Evolutionary conservation across 2,329 filamentous ascomycete genomes (phyloP).

Genomic region (Emericellopsis atlantica): DNA sequence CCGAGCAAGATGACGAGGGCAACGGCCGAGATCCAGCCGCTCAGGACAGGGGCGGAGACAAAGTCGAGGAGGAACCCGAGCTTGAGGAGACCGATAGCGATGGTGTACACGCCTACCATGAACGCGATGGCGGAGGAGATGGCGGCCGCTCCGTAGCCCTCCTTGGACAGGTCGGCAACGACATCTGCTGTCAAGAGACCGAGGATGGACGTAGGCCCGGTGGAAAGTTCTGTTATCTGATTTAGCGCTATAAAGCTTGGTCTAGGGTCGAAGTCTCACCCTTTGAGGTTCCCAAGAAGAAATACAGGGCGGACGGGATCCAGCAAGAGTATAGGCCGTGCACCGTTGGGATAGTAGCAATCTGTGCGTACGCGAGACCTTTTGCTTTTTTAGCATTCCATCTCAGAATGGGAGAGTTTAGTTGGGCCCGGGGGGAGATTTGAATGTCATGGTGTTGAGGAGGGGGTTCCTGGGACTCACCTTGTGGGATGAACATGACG

Average conservation of each 20-base stretch:
- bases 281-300: slow-evolving; percentile 50
- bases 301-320: slow-evolving; percentile 43
- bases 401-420: no score
- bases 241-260: background rate
- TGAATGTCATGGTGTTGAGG: no score
- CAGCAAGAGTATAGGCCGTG: slow-evolving; percentile 48
- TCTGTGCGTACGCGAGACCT: slow-evolving; percentile 47
- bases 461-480: no score
- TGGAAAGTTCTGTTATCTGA: slow-evolving; percentile 36
- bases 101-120: slow-evolving; percentile 48
- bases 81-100: slow-evolving; percentile 46
- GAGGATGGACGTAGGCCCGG: slow-evolving; percentile 51
- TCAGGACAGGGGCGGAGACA: slow-evolving; percentile 51
- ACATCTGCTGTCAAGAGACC: slow-evolving; percentile 51
- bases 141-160: slow-evolving; percentile 38
- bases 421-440: no score
- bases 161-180: slow-evolving; percentile 32
- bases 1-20: slow-evolving; percentile 53
- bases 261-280: slow-evolving; percentile 18
- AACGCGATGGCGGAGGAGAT: slow-evolving; percentile 50
- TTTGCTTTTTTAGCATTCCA: no score
- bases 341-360: slow-evolving; percentile 47
- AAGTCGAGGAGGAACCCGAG: slow-evolving; percentile 55
- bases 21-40: slow-evolving; percentile 53
- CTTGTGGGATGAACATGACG: slow-evolving; percentile 46